These are phyloP conservation scores for Aphanoascus verrucosus DNA, from an alignment of 2,329 filamentous ascomycete species.

Conservation along the genomic window DNA sequence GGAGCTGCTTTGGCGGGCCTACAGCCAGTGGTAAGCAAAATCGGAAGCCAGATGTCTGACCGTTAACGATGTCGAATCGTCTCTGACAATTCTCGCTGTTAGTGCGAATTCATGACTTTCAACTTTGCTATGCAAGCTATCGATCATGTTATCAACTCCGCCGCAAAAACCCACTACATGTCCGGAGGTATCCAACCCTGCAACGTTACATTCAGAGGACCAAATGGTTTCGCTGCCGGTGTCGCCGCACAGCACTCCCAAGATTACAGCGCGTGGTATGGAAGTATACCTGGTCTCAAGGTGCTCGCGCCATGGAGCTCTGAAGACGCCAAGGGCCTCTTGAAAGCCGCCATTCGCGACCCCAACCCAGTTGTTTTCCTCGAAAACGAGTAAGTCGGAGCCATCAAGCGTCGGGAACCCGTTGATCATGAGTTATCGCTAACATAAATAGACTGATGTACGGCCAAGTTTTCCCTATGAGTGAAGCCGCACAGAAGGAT, in stretches of 20 bases:
- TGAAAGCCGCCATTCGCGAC: slow-evolving; percentile 96
- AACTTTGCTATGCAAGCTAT: slow-evolving; percentile 99
- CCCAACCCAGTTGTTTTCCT: slow-evolving; percentile 91
- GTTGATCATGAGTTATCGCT: not conserved
- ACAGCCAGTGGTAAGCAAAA: slow-evolving; percentile 67
- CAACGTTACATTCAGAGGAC: slow-evolving; percentile 98
- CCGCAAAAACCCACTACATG: slow-evolving; percentile 99
- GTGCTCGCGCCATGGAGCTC: slow-evolving; percentile 93
- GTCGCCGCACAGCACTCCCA: slow-evolving; percentile 97
- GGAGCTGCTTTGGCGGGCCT: slow-evolving; percentile 91
- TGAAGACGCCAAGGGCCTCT: slow-evolving; percentile 93
- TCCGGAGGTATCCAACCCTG: slow-evolving; percentile 98
- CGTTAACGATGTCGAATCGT: not conserved
- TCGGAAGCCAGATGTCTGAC: not conserved
- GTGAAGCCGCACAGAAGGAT: slow-evolving; percentile 85
- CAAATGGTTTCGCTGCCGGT: slow-evolving; percentile 94
- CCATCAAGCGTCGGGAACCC: not conserved
- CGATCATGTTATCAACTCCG: slow-evolving; percentile 99
- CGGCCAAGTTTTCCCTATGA: slow-evolving; percentile 92
- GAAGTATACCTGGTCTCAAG: slow-evolving; percentile 93
- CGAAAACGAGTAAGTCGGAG: slow-evolving; percentile 58
- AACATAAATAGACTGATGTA: slow-evolving; percentile 55
- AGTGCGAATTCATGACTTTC: slow-evolving; percentile 99
- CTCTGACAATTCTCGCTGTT: not conserved
- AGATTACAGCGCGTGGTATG: slow-evolving; percentile 98